Evolutionary conservation across 345 rosid species (phyloP), one percentile per base, ranked within the genome.

Genomic region (Conringia planisiliqua): DNA sequence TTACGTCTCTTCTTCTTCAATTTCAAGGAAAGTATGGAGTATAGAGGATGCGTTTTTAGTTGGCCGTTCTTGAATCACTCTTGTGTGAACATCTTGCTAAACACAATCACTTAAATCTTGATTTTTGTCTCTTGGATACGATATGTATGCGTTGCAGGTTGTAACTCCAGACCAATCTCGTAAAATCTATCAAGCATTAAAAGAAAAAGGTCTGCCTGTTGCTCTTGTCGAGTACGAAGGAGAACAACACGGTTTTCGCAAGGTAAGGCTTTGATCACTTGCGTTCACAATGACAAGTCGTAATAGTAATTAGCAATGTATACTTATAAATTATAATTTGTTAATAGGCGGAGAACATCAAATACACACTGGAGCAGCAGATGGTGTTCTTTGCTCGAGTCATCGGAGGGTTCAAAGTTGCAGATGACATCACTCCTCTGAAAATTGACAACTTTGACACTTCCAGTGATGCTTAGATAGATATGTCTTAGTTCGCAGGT

Each of bases 191-290:
- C 36, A 43, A 62, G 97, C 97, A 44, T 46, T 92, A 79, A 95
- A 90, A 83, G 81, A 81, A 44, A 95, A 95, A 69, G 91, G 98
- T 75, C 77, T 95, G 63, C 96, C 98, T 14, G 97, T 92, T 82
- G 98, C 97, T 27, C 96, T 89, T 27, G 91, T 95, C 62, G 96
- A 90, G 83, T 95, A 95, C 6, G 97, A 95, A 77, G 97, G 96
- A 43, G 99, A 95, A 73, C 96, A 92, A 40, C 98, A 95, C 30
- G 99, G 98, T 64, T 95, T 95, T 69, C 92, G 97, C 68, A 95
- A 92, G 93, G 98, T 90, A 71, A 77, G 4, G 27, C 81, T 64
- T 14, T 75, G 32, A 44, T 46, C 42, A 36, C 36, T 72, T 51
- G 12, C 20, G 12, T 14, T 59, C 10, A 44, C 29, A 44, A 56